Evolutionary conservation across 2,329 filamentous ascomycete species (phyloP).

Genomic region (Beauveria sp.): DNA sequence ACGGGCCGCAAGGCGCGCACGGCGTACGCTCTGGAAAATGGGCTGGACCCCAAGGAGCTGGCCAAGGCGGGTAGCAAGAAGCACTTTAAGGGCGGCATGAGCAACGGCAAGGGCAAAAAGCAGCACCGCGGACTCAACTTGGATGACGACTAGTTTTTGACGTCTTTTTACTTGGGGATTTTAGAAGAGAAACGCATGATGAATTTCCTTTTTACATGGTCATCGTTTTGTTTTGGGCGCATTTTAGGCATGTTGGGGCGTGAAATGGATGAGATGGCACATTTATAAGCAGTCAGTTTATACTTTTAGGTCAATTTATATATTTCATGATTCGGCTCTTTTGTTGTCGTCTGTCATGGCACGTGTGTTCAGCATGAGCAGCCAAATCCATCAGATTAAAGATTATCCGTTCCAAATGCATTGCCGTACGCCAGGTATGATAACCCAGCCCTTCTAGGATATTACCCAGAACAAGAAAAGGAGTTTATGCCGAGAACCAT

Average conservation of each 20-base stretch:
- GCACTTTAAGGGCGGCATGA: conserved; percentile 79
- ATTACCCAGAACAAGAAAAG: neutral
- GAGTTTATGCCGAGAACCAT: neutral
- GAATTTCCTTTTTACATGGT: neutral
- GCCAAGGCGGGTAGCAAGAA: conserved; percentile 67
- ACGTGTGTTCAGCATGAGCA: neutral
- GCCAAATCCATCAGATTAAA: neutral
- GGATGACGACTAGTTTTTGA: conserved; percentile 11
- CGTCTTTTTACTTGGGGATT: neutral
- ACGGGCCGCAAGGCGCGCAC: conserved; percentile 76
- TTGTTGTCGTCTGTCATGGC: neutral
- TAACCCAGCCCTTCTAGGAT: neutral
- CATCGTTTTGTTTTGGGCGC: neutral
- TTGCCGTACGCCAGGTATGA: neutral
- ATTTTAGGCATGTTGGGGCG: neutral
- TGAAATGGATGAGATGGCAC: neutral
- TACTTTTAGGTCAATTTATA: neutral
- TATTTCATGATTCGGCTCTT: neutral
- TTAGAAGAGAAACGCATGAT: neutral
- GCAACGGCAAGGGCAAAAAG: conserved; percentile 48
- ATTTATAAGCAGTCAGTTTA: neutral
- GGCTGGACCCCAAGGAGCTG: conserved; percentile 74
- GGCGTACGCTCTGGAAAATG: conserved; percentile 76
- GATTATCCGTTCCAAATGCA: neutral
- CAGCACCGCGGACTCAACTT: conserved; percentile 15